Conservation (phyloP, 2,329 filamentous ascomycete genomes). For the Aspergillus carbonarius region DNA sequence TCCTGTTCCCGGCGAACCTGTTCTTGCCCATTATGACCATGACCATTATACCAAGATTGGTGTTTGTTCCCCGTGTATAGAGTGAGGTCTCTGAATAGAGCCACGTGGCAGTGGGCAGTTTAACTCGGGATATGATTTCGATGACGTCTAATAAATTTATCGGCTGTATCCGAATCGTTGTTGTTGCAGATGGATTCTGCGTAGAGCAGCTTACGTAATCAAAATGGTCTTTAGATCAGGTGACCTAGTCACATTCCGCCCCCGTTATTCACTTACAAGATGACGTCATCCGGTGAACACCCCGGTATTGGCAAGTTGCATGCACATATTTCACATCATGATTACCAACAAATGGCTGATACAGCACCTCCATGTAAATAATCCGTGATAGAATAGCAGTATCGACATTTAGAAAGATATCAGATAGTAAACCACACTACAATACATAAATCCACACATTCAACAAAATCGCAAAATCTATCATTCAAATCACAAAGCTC, state of each 20-base stretch:
- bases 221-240: too few relatives aligned
- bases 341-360: too few relatives aligned
- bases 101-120: background rate
- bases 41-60: background rate
- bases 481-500: slow-evolving; percentile 18
- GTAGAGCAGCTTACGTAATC: background rate
- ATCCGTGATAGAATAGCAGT: background rate
- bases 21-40: background rate
- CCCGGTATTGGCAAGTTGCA: background rate
- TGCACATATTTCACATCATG: too few relatives aligned
- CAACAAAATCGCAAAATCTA: background rate
- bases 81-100: slow-evolving; percentile 1
- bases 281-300: too few relatives aligned
- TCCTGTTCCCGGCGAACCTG: slow-evolving; percentile 4
- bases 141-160: slow-evolving; percentile 2
- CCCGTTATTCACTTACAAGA: too few relatives aligned
- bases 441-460: background rate
- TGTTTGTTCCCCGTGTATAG: background rate
- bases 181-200: background rate
- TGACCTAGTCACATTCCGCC: too few relatives aligned
- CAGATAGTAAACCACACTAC: background rate
- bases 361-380: background rate
- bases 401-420: background rate
- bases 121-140: slow-evolving; percentile 1
- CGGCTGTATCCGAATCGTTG: background rate